phyloP scores from a whole-genome alignment of 2,329 filamentous ascomycete genomes.

The Cladophialophora bantiana region DNA sequence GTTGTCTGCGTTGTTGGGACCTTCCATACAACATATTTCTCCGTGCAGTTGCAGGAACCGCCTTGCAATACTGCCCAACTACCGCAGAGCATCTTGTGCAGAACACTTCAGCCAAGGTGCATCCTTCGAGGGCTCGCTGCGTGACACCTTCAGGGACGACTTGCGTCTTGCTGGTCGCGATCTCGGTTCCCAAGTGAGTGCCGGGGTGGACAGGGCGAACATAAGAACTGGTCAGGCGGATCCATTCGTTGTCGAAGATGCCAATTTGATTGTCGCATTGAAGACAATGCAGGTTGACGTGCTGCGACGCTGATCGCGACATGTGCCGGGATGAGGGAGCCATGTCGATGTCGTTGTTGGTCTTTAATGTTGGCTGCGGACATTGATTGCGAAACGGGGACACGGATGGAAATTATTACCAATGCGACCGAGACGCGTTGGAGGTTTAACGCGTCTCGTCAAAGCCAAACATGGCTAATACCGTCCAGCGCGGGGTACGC shows the following conservation, averaged over 20 bases:
- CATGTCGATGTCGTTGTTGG: slow-evolving; percentile 14
- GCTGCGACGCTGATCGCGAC: slow-evolving; percentile 13
- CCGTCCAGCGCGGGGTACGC: too few relatives aligned
- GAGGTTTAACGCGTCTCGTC: not conserved
- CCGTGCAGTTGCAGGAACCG: slow-evolving; percentile 28
- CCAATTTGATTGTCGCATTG: slow-evolving; percentile 39
- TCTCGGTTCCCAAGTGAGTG: slow-evolving; percentile 33
- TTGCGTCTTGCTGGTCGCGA: slow-evolving; percentile 33
- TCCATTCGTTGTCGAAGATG: slow-evolving; percentile 41
- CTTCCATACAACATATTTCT: slow-evolving; percentile 32
- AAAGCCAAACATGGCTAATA: too few relatives aligned
- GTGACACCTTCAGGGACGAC: slow-evolving; percentile 35
- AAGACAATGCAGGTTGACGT: slow-evolving; percentile 37
- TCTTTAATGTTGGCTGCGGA: not conserved
- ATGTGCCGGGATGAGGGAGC: slow-evolving; percentile 20
- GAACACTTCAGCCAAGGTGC: slow-evolving; percentile 38
- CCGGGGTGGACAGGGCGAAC: slow-evolving; percentile 33
- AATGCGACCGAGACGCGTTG: not conserved
- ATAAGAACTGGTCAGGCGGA: slow-evolving; percentile 38
- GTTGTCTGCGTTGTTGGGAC: not conserved
- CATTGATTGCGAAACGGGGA: slow-evolving; percentile 7
- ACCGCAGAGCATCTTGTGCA: slow-evolving; percentile 36
- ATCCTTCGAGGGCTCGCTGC: slow-evolving; percentile 36
- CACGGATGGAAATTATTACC: not conserved
- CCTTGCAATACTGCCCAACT: slow-evolving; percentile 40